These are phyloP conservation scores for Mrakiaceae sp. DNA, from an alignment of 1,284 basidiomycete genomes.

Conservation along the genomic window DNA sequence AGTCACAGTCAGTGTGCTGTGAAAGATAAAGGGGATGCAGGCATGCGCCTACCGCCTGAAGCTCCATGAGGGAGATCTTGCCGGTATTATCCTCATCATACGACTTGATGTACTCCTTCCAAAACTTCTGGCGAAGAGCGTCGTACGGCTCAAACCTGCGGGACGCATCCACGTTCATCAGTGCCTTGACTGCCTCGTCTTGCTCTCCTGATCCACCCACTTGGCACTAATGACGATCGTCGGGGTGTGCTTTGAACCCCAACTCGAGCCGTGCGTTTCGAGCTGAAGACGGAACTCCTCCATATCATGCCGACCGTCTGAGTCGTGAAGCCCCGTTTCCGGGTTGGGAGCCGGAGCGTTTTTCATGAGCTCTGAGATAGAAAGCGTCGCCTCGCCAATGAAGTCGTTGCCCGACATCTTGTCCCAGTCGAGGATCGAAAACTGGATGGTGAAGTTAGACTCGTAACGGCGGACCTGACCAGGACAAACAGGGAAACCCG, in stretches of 20 bases:
- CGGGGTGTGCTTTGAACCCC: slow-evolving; percentile 26
- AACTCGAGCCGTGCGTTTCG: slow-evolving; percentile 30
- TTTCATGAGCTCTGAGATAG: slow-evolving; percentile 57
- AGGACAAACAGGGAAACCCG: neutral
- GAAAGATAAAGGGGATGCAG: neutral
- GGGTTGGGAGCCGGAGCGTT: slow-evolving; percentile 62
- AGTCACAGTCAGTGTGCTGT: slow-evolving; percentile 25
- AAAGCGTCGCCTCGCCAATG: slow-evolving; percentile 62
- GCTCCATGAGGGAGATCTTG: slow-evolving; percentile 69
- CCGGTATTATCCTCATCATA: slow-evolving; percentile 82
- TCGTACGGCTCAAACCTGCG: slow-evolving; percentile 85
- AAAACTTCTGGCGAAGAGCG: slow-evolving; percentile 76
- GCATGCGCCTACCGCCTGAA: slow-evolving; percentile 45
- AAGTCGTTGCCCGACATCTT: slow-evolving; percentile 81
- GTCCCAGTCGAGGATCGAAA: slow-evolving; percentile 87
- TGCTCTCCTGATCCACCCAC: neutral
- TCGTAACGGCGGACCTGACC: slow-evolving; percentile 1
- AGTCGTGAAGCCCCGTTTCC: slow-evolving; percentile 59
- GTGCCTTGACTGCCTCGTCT: slow-evolving; percentile 23
- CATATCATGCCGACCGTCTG: slow-evolving; percentile 49
- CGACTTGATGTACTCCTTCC: slow-evolving; percentile 77
- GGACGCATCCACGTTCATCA: slow-evolving; percentile 28
- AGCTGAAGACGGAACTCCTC: slow-evolving; percentile 43
- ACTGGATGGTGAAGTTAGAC: slow-evolving; percentile 53
- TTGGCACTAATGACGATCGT: slow-evolving; percentile 9